A percentile compares a stretch with the other conserved stretches of the same genome.
phyloP scores from a whole-genome alignment of 1,284 basidiomycete genomes.

The Gastroboletus turbinatus region DNA sequence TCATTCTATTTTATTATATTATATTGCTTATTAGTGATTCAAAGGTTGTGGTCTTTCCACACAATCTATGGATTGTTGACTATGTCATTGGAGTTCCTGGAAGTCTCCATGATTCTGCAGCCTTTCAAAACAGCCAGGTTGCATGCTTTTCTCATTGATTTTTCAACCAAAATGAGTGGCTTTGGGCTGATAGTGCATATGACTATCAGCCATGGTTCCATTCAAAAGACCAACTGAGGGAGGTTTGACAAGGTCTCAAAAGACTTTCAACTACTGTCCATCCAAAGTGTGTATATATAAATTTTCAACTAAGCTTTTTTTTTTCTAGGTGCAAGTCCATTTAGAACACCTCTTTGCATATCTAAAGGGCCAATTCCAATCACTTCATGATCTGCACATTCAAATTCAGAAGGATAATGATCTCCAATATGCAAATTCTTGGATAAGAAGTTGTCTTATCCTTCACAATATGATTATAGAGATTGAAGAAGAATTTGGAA shows the following conservation, averaged over 20 bases:
- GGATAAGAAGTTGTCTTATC: slow-evolving; percentile 3
- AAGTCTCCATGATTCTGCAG: too few species aligned
- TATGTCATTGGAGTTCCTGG: too few species aligned
- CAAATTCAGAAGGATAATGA: slow-evolving; percentile 10
- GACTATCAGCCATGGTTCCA: not conserved
- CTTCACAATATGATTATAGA: slow-evolving; percentile 15
- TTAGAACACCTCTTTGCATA: slow-evolving; percentile 15
- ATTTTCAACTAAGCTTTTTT: not conserved
- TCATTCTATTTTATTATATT: not conserved
- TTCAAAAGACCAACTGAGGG: slow-evolving; percentile 2
- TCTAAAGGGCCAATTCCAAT: slow-evolving; percentile 19
- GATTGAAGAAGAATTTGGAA: not conserved
- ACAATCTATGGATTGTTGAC: too few species aligned
- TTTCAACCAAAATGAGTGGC: slow-evolving; percentile 1
- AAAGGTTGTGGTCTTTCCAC: too few species aligned
- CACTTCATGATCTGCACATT: slow-evolving; percentile 5
- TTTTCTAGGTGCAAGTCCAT: slow-evolving; percentile 7
- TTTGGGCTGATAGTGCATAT: too few species aligned
- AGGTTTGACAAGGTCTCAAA: not conserved
- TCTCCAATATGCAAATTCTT: not conserved
- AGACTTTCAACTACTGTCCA: slow-evolving; percentile 5
- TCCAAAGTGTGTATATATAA: slow-evolving; percentile 3
- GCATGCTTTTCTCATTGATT: not conserved
- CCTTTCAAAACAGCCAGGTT: slow-evolving; percentile 3
- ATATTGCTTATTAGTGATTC: not conserved